Base-by-base conservation (phyloP, 75 land plant genomes). In the Selaginella moellendorffii region DNA sequence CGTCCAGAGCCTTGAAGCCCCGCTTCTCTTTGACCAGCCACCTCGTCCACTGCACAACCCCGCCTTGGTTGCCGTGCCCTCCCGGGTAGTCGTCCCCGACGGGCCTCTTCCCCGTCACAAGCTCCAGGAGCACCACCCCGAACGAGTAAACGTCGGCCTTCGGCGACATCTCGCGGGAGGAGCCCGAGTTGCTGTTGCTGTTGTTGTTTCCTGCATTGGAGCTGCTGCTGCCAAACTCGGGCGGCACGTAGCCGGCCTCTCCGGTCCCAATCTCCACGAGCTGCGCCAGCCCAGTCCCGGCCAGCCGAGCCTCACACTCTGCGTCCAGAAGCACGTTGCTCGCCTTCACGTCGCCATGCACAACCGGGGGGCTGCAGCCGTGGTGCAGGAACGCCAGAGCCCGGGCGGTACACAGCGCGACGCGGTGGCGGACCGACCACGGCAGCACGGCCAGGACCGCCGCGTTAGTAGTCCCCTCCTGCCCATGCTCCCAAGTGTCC, bases 381-480 rank as follows among this genome's bases (percentile, higher is more conserved):
- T 91, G 97, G 82, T 91, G 97, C 56, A 91, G 79, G 62, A 81
- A 91, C 1, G 88, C 97, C 0, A 91, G 83, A 1, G 89, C 97
- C 12, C 97, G 78, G 0, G 97, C 97, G 2, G 76, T 31, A 0
- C 97, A 92, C 1, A 87, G 76, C 0, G 88, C 85, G 29, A 91
- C 78, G n/a, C 78, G 68, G 76, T 90, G 88, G 53, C 97, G 79
- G 24, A 77, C 77, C 14, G 66, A 54, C 97, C 97, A 90, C 14
- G 66, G 68, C 65, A 77, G 30, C 24, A 65, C 81, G 1, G 63
- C 63, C 26, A 24, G n/a, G 17, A 56, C 20, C 28, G 23, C n/a
- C 19, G 26, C 29, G 25, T 64, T 30, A 17, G 28, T 2, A 5
- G 29, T 29, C 26, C 31, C 19, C 0, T 25, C 27, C 52, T 64